These are phyloP conservation scores for Naganishia antarctica DNA, from an alignment of 768 basidiomycete species.

Conservation along the genomic window DNA sequence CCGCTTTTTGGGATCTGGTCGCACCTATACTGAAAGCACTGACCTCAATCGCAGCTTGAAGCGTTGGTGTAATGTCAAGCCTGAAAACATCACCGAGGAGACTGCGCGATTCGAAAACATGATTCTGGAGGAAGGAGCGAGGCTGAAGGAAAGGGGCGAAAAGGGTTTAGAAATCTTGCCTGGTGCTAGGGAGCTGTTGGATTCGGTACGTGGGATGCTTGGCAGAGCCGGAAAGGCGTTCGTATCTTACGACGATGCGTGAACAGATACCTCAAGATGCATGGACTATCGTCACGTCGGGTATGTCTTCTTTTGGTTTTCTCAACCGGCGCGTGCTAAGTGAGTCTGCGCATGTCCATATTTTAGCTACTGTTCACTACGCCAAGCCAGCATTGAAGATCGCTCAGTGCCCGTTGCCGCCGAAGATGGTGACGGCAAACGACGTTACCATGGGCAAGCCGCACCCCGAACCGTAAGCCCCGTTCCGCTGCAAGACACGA, in stretches of 20 bases:
- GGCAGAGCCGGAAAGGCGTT: too few species aligned
- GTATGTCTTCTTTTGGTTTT: conserved; percentile 47
- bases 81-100: conserved; percentile 55
- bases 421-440: conserved; percentile 66
- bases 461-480: conserved; percentile 63
- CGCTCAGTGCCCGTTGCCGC: conserved; percentile 61
- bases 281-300: conserved; percentile 84
- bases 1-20: too few species aligned
- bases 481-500: too few species aligned
- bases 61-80: conserved; percentile 29
- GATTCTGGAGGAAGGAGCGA: conserved; percentile 52
- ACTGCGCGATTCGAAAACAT: conserved; percentile 70
- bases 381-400: conserved; percentile 63
- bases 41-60: conserved; percentile 19
- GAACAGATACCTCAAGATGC: conserved; percentile 22
- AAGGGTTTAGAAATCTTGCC: conserved; percentile 57
- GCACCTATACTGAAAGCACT: too few species aligned
- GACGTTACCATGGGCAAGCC: conserved; percentile 76
- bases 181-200: conserved; percentile 60
- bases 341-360: not conserved
- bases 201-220: conserved; percentile 52
- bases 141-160: conserved; percentile 57
- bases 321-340: not conserved
- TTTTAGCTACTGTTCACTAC: conserved; percentile 71
- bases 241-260: not conserved